Conservation (phyloP, 2,329 filamentous ascomycete species). For the Alternaria infectoria region DNA sequence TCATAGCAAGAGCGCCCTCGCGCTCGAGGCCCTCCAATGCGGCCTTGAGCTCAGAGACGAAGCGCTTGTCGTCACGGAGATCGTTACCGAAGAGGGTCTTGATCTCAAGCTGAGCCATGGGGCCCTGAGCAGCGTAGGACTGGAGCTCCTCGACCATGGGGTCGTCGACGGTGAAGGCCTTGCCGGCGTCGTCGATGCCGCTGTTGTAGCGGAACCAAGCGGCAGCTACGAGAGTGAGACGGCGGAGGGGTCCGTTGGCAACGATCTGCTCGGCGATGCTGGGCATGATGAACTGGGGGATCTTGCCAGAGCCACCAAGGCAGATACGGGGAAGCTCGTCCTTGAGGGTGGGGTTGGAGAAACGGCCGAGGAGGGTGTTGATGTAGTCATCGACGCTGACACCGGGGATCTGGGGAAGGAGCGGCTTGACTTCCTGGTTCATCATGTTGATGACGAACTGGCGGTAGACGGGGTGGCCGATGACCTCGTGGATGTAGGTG, state of each 20-base stretch:
- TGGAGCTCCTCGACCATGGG: slow-evolving; percentile 36
- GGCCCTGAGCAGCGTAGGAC: slow-evolving; percentile 24
- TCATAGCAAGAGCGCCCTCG: slow-evolving; percentile 28
- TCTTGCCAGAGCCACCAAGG: slow-evolving; percentile 39
- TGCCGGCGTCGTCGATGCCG: slow-evolving; percentile 31
- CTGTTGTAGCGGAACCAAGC: slow-evolving; percentile 39
- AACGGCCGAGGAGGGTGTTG: slow-evolving; percentile 32
- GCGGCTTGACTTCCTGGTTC: slow-evolving; percentile 38
- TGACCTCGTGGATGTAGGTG: slow-evolving; percentile 37
- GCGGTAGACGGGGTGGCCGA: slow-evolving; percentile 28
- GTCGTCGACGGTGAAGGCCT: slow-evolving; percentile 30
- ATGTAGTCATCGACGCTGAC: slow-evolving; percentile 37
- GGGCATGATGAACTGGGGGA: slow-evolving; percentile 40
- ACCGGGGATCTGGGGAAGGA: slow-evolving; percentile 34
- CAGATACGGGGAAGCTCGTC: slow-evolving; percentile 39
- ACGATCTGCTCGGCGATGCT: slow-evolving; percentile 37
- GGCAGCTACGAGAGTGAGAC: slow-evolving; percentile 32
- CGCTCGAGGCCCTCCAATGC: slow-evolving; percentile 28
- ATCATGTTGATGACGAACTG: slow-evolving; percentile 39
- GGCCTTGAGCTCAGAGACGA: slow-evolving; percentile 31
- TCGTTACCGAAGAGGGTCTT: slow-evolving; percentile 35
- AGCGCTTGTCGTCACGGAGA: slow-evolving; percentile 33
- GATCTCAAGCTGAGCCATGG: slow-evolving; percentile 15
- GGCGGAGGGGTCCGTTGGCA: slow-evolving; percentile 29
- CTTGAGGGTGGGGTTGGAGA: slow-evolving; percentile 38